Base-by-base conservation (phyloP, 352 stramenopile species). In the Globisporangium ultimum region DNA sequence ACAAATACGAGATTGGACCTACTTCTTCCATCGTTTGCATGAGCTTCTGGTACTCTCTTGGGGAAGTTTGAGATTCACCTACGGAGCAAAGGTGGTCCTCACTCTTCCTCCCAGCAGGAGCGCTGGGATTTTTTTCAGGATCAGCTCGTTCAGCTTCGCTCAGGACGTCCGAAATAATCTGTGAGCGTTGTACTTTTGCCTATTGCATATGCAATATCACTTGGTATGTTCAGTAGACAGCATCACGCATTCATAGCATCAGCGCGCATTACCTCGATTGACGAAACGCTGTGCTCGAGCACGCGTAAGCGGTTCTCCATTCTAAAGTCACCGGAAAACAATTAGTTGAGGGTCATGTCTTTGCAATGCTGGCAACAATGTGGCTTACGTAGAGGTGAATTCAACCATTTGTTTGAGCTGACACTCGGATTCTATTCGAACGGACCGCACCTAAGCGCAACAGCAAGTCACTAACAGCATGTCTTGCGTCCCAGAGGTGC, bases 401-500 rank as follows among this genome's bases (percentile, higher is more conserved):
- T 53, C 60, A 36, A 53, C 40, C 60, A 67, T 55, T 22, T 67
- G 60, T 48, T 61, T 57, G 32, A 62, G 55, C 32, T 67, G 60
- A 18, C 42, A 53, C 14, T 67, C 58, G 6, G 58, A 59, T 36
- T 70, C 63, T 13, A 60, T 24, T 22, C 24, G 60, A n/a, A 76
- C 61, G 0, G 65, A 65, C 11, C 61, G 51, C 34, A 73, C 61
- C 68, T 76, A 32, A 10, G 11, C 24, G 48, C 17, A 6, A 42
- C 0, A 13, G 20, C 43, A 43, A 58, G 57, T 28, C n/a, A 63
- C 18, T 17, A 20, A 22, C 18, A 61, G 7, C 28, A 20, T 18
- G 40, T 15, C 7, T 45, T 18, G 12, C 12, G 40, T 18, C 13
- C 11, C 40, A 55, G 42, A 55, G 36, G 36, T 17, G 4, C 18